Conservation (phyloP, 2,329 filamentous ascomycete species). For the Didymella exigua region DNA sequence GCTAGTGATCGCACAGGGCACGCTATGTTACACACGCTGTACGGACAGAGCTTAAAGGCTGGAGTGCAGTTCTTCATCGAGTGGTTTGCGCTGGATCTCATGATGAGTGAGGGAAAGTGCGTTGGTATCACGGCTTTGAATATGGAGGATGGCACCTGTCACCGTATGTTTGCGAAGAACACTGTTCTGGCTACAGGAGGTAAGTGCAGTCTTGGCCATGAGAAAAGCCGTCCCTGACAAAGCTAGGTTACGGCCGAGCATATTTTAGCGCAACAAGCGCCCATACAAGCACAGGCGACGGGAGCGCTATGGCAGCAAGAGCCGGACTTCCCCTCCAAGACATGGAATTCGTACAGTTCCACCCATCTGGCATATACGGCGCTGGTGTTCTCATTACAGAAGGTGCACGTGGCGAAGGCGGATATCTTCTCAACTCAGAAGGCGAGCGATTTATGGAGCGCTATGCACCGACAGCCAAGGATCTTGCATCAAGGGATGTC, state of each 20-base stretch:
- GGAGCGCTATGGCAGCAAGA: constrained; percentile 57
- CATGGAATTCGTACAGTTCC: constrained; percentile 60
- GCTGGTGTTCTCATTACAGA: constrained; percentile 58
- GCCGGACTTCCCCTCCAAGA: constrained; percentile 57
- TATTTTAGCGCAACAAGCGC: constrained; percentile 58
- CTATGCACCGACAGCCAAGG: constrained; percentile 59
- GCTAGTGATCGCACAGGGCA: constrained; percentile 57
- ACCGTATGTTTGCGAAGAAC: constrained; percentile 56
- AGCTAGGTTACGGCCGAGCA: constrained; percentile 53
- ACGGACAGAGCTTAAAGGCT: constrained; percentile 56
- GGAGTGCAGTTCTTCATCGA: constrained; percentile 59
- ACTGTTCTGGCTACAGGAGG: constrained; percentile 56
- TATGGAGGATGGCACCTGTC: constrained; percentile 58
- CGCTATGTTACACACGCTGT: constrained; percentile 58
- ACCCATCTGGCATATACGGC: constrained; percentile 58
- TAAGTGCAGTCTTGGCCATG: not conserved
- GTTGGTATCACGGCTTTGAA: constrained; percentile 55
- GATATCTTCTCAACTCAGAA: constrained; percentile 56
- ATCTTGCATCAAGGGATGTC: constrained; percentile 56
- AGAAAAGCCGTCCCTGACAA: constrained; percentile 2
- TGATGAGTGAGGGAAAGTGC: constrained; percentile 57
- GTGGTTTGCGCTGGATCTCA: constrained; percentile 56
- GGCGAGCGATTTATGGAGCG: constrained; percentile 59
- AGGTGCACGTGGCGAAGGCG: constrained; percentile 57
- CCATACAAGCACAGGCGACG: constrained; percentile 58